Evolutionary conservation across 768 basidiomycete species (phyloP), one percentile per base, ranked within the genome.

Genomic region (Phaeotremella fagi): DNA sequence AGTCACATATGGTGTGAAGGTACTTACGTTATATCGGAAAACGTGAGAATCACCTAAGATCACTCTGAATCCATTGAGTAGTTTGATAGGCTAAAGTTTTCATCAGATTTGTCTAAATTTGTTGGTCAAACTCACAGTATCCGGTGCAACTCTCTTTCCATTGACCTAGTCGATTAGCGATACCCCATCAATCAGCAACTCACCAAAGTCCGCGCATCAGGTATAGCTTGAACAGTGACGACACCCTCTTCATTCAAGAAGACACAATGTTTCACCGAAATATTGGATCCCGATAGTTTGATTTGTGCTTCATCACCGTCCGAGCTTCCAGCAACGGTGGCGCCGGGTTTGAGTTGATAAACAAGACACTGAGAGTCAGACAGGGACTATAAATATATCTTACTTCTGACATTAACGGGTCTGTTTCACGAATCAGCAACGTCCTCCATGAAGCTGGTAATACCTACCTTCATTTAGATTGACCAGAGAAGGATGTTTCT

Each of bases 31-130:
- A 76, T 95, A 98, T 16, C 95, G 83, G 75, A 99, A 99, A 51
- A 98, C 91, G 77, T 99, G 95, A 60, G 90, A 85, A 63, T 97
- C 92, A 23, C 94, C 94, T 46, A 99, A 82, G 72, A 99, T 99
- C 68, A 99, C 88, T 26, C 95, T 88, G 74, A 86, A 98, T 29
- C 95, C 95, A 49, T 92, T 91, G 31, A 86, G 84, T 42, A 99
- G 82, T 76, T 88, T 90, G 72, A 87, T 82, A 12, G 85, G 80
- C 87, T 79, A 57, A 23, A 9, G 4, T 12, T 45, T 28, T n/a
- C n/a, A n/a, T n/a, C n/a, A n/a, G n/a, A n/a, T n/a, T n/a, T n/a
- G n/a, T n/a, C n/a, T n/a, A n/a, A n/a, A n/a, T n/a, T n/a, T n/a
- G n/a, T n/a, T n/a, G n/a, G n/a, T n/a, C n/a, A 5, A 15, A 33